These are phyloP conservation scores for Triangularia verruculosa DNA, from an alignment of 2,329 filamentous ascomycete genomes.

Conservation along the genomic window DNA sequence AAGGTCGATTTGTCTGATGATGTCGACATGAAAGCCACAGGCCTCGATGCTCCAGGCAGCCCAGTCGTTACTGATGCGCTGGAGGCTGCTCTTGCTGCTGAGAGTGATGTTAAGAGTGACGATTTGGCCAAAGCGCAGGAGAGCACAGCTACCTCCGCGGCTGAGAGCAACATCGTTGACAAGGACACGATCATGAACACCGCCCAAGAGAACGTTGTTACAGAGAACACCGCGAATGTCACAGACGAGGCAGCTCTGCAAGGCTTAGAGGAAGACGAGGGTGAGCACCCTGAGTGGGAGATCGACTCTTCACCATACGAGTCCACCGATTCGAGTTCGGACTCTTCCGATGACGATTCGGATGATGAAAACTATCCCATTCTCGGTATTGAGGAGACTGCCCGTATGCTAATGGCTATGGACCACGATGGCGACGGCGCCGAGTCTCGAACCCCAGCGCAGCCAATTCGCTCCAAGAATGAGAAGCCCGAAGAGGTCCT, in stretches of 20 bases:
- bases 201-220: not conserved
- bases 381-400: constrained; percentile 77
- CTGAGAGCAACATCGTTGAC: not conserved
- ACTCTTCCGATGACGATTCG: constrained; percentile 53
- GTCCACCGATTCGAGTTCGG: constrained; percentile 60
- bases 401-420: constrained; percentile 77
- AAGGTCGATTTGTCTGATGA: not conserved
- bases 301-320: constrained; percentile 73
- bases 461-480: constrained; percentile 74
- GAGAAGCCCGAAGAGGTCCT: constrained; percentile 64
- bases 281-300: constrained; percentile 74
- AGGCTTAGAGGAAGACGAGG: constrained; percentile 15
- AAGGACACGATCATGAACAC: not conserved
- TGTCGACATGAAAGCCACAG: constrained; percentile 2
- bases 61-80: constrained; percentile 44
- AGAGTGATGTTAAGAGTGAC: not conserved
- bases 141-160: not conserved
- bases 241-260: not conserved
- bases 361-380: constrained; percentile 65
- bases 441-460: constrained; percentile 35
- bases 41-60: constrained; percentile 25
- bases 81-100: constrained; percentile 41
- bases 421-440: constrained; percentile 73
- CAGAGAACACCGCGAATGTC: not conserved
- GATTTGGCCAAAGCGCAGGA: not conserved